Base-by-base conservation (phyloP, 257 asterid species). In the Petunia secreta region DNA sequence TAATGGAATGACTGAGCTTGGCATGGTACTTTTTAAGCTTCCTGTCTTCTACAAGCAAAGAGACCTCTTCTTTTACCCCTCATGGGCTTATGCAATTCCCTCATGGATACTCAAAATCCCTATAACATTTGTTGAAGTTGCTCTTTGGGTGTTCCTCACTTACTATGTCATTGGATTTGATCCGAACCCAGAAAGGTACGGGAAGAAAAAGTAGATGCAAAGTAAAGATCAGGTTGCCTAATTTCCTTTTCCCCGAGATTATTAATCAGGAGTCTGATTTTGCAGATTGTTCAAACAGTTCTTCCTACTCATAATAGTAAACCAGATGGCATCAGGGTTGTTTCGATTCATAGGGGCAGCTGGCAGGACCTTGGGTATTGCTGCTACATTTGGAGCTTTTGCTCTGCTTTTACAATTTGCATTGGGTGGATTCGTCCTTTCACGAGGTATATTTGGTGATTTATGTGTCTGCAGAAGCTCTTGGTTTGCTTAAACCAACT, bases 1-100 rank as follows among this genome's bases (percentile, higher is more conserved):
- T 83, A 89, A 90, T 37, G 94, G 94, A 38, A 59, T 90, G 78
- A 41, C 94, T 0, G 94, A 90, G 85, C 86, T 88, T 41, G 63
- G 90, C 4, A 85, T 90, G 94, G 88, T 91, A 2, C 87, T 90
- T 71, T 86, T 82, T 69, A 90, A 90, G 85, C 91, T 90, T 50
- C 94, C 94, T 0, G 94, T 90, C 6, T 90, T 90, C 84, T 89
- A 88, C 80, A 89, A 89, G 80, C 93, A 89, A 82, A 77, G 93
- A 84, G 87, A 85, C 63, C 83, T 85, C 88, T 84, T 58, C 74
- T 90, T 90, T 77, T 88, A 85, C 66, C 94, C 92, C 0, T 63
- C 94, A 0, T 25, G 25, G 25, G 25, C 25, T 25, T 25, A 25
- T 25, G 25, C 25, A 25, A 25, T 25, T 25, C 25, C 94, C 46